A percentile compares a stretch with the other conserved stretches of the same genome.
These are phyloP conservation scores for Acephala macrosclerotiorum DNA, from an alignment of 2,329 filamentous ascomycete species.

Conservation along the genomic window DNA sequence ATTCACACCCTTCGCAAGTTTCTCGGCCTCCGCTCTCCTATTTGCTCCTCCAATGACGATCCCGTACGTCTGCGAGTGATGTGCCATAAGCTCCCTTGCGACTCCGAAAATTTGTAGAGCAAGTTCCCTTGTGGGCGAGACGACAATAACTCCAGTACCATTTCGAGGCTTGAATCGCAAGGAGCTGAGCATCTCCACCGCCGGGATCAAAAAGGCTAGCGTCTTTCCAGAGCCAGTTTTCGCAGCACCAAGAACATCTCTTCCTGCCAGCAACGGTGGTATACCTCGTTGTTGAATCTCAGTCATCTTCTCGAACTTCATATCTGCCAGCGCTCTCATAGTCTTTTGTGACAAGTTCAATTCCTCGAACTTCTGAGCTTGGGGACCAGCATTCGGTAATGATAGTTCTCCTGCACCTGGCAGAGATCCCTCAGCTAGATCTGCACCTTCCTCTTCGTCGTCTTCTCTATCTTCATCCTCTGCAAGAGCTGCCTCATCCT, in stretches of 20 bases:
- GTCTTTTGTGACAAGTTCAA: conserved; percentile 89
- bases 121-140: conserved; percentile 92
- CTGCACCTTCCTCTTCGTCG: conserved; percentile 29
- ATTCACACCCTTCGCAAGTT: conserved; percentile 93
- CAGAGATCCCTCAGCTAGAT: conserved; percentile 32
- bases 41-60: conserved; percentile 98
- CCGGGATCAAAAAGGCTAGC: conserved; percentile 90
- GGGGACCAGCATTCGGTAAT: conserved; percentile 32
- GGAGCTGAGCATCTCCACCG: conserved; percentile 89
- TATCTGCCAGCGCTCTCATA: conserved; percentile 78
- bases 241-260: conserved; percentile 91
- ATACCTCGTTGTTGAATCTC: conserved; percentile 91
- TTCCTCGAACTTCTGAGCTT: conserved; percentile 51
- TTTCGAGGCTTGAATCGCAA: conserved; percentile 95
- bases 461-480: conserved; percentile 29
- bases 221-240: conserved; percentile 98
- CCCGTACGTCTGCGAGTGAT: conserved; percentile 70
- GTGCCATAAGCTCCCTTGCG: conserved; percentile 58
- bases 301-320: conserved; percentile 96
- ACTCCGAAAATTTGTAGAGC: conserved; percentile 97
- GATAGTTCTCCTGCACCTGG: conserved; percentile 34
- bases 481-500: conserved; percentile 23
- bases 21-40: conserved; percentile 87
- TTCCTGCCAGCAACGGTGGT: conserved; percentile 85
- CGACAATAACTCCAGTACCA: conserved; percentile 89